Conservation (phyloP, 2,329 filamentous ascomycete genomes). For the Mycogone perniciosa region DNA sequence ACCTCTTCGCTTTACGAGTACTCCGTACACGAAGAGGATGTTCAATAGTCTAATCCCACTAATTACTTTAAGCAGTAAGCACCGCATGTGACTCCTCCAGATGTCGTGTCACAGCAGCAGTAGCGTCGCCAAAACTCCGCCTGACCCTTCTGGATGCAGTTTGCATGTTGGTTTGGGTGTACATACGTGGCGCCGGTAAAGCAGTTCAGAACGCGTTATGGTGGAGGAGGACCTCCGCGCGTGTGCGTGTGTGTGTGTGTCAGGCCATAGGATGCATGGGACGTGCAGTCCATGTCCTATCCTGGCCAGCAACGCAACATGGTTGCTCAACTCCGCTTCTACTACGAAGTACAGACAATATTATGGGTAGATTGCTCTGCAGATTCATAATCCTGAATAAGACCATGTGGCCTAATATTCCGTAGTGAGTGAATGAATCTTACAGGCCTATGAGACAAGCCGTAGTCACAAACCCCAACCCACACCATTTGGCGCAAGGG, state of each 20-base stretch:
- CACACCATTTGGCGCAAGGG: neutral
- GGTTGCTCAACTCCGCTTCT: too few species aligned
- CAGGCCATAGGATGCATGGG: too few species aligned
- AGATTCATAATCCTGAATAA: too few species aligned
- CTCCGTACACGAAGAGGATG: conserved; percentile 1
- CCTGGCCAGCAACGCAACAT: neutral
- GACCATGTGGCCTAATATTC: too few species aligned
- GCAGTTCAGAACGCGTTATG: neutral
- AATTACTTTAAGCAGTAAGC: conserved; percentile 11
- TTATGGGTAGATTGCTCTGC: too few species aligned
- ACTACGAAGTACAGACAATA: too few species aligned
- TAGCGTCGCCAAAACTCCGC: conserved; percentile 10
- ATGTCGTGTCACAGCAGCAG: conserved; percentile 11
- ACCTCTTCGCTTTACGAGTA: conserved; percentile 6
- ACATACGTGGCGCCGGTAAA: conserved; percentile 10
- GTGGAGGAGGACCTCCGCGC: neutral
- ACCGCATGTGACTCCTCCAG: conserved; percentile 9
- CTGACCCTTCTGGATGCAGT: conserved; percentile 9
- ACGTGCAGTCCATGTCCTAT: neutral
- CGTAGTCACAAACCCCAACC: neutral
- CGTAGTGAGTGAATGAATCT: too few species aligned
- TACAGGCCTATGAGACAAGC: neutral
- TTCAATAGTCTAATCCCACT: neutral
- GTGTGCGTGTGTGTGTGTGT: neutral
- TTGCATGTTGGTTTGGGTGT: conserved; percentile 7